phyloP scores from a whole-genome alignment of 108 stramenopile genomes.

The Nannochloropsis oceanica region DNA sequence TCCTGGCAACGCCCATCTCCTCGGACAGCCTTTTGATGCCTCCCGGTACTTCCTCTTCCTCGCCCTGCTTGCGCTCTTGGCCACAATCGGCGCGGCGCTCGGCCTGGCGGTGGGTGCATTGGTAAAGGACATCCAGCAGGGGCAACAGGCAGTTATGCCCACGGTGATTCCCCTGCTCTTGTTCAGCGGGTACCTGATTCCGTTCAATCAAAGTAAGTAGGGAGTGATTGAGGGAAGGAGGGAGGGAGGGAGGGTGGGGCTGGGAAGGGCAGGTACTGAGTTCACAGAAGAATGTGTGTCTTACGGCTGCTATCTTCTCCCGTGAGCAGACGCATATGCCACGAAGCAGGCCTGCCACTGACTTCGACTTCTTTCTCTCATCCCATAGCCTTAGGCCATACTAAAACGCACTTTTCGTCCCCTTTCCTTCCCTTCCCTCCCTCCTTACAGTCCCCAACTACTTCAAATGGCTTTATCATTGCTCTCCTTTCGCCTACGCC shows the following conservation, averaged over 20 bases:
- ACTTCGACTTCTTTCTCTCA: too few species aligned
- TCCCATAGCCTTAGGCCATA: too few species aligned
- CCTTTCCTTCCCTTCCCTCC: background rate
- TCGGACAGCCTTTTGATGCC: background rate
- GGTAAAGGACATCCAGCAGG: background rate
- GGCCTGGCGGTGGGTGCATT: background rate
- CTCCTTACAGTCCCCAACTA: background rate
- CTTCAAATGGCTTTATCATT: background rate
- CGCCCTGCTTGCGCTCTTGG: background rate
- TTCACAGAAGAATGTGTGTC: too few species aligned
- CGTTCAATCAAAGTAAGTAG: background rate
- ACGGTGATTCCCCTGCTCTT: background rate
- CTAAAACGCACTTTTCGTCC: background rate
- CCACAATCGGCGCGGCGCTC: background rate
- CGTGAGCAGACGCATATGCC: too few species aligned
- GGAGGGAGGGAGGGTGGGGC: too few species aligned
- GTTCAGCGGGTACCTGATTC: slow-evolving; percentile 4
- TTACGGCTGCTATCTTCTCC: too few species aligned
- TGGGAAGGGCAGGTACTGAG: too few species aligned
- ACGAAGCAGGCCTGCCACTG: too few species aligned
- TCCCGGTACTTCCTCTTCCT: background rate
- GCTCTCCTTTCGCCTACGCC: background rate
- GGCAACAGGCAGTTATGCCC: background rate
- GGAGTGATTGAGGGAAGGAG: too few species aligned
- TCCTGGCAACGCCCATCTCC: background rate